Evolutionary conservation across 2,329 filamentous ascomycete species (phyloP), one percentile per base, ranked within the genome.

Genomic region (Alternaria angustiovoidea): DNA sequence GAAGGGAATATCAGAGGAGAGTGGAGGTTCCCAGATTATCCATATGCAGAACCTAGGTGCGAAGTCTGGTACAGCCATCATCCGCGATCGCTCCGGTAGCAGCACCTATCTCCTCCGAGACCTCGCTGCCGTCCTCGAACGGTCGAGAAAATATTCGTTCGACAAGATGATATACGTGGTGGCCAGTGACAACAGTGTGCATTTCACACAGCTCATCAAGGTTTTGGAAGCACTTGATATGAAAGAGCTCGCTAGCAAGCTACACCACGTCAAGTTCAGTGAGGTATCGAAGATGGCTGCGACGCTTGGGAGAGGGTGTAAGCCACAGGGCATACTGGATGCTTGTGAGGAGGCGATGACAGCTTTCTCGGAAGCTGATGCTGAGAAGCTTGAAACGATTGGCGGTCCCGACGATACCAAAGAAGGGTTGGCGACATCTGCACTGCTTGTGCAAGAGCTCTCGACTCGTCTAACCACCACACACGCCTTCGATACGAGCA

Each of bases 141-240:
- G 91, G 57, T 80, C 86, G 48, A 82, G 88, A 22, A 84, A 85
- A 71, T 80, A 80, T 79, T 76, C 87, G 11, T 92, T 91, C 69
- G 90, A 93, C 79, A 87, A 91, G 75, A 91, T 93, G 89, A 89
- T 93, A 63, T 93, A 93, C 71, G 90, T 93, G 9, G 87, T 93
- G 30, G 89, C 90, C 1, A 88, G 86, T 22, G 86, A 89, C 64
- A 90, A 93, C 70, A 89, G 91, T 69, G 82, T 91, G 12, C 91
- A 93, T 73, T 83, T 93, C 55, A 87, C 87, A 70, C 89, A 92
- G 75, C 82, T 93, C 16, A 91, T 92, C 83, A 92, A 91, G 81
- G 91, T 92, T 36, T 82, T 93, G 60, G 87, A 91, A 73, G 83
- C 92, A 26, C 86, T 93, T 79, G 90, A 88, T 36, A 83, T 89